A percentile compares a stretch with the other conserved stretches of the same genome.
These are phyloP conservation scores for Dendrostoma leiphaemia DNA, from an alignment of 2,329 filamentous ascomycete species.

Conservation along the genomic window DNA sequence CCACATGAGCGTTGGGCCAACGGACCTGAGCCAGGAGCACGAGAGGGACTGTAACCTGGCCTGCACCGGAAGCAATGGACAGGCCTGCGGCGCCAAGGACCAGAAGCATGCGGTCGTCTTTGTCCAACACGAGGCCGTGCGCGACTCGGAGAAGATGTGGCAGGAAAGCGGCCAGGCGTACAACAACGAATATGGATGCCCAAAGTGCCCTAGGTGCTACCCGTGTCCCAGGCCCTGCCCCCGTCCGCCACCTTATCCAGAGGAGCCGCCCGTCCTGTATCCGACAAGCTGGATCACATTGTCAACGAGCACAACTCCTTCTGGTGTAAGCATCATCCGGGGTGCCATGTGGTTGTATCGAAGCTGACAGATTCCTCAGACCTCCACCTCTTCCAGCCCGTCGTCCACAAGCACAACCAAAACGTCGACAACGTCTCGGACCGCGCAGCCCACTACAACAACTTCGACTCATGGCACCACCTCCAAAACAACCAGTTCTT, in stretches of 20 bases:
- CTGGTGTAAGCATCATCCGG: neutral
- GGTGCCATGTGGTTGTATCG: no score
- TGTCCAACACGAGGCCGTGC: neutral
- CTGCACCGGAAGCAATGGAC: neutral
- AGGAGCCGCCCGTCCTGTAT: neutral
- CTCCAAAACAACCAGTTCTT: no score
- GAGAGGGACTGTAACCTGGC: neutral
- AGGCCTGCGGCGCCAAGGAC: neutral
- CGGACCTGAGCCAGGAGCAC: neutral
- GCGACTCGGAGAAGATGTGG: neutral
- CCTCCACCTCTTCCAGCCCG: no score
- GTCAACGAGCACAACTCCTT: neutral
- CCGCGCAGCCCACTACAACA: no score
- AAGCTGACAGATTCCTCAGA: no score
- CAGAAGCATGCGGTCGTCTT: neutral
- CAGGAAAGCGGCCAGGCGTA: neutral
- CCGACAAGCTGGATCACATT: neutral
- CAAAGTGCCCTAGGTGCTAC: neutral
- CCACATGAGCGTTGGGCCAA: neutral
- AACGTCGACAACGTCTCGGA: no score
- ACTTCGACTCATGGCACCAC: no score
- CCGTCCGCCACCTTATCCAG: no score
- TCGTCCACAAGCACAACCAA: no score
- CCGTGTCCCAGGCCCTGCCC: slow-evolving; percentile 1
- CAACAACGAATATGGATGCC: neutral